Evolutionary conservation across 208 protist species (phyloP).

Genomic region (Leishmania aethiopica): DNA sequence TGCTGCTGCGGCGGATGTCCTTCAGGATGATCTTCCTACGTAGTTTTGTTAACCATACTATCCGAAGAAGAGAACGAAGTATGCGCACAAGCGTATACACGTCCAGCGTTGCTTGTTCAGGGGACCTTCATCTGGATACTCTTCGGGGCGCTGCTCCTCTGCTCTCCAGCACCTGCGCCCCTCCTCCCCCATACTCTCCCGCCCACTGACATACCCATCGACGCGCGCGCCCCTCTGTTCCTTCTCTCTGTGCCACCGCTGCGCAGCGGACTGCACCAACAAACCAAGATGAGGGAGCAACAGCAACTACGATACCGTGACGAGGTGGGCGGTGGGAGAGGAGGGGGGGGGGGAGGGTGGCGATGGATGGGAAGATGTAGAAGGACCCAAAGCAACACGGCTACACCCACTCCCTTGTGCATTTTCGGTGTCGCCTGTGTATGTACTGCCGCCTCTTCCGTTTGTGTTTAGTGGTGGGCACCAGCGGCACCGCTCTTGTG

Average conservation of each 20-base stretch:
- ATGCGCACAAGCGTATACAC: background rate
- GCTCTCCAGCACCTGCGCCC: background rate
- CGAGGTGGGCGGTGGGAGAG: background rate
- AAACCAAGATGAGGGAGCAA: background rate
- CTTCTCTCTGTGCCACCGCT: background rate
- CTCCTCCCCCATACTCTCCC: background rate
- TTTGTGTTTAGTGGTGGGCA: constrained; percentile 32
- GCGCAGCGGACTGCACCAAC: background rate
- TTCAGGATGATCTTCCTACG: background rate
- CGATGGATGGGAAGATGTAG: background rate
- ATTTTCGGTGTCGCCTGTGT: background rate
- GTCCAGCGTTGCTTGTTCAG: background rate
- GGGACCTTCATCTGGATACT: background rate
- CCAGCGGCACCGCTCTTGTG: constrained; percentile 28
- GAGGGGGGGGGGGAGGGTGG: background rate
- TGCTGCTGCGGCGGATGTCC: background rate
- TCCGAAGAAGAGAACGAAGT: background rate
- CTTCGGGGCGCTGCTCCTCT: background rate
- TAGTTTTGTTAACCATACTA: background rate
- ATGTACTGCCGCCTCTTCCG: background rate
- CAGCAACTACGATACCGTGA: background rate
- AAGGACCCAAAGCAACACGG: background rate
- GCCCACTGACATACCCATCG: background rate
- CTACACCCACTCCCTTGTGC: background rate
- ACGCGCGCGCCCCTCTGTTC: background rate